A percentile compares a stretch with the other conserved stretches of the same genome.
Conservation (phyloP, 2,329 filamentous ascomycete genomes). For the Talaromyces marneffei region DNA sequence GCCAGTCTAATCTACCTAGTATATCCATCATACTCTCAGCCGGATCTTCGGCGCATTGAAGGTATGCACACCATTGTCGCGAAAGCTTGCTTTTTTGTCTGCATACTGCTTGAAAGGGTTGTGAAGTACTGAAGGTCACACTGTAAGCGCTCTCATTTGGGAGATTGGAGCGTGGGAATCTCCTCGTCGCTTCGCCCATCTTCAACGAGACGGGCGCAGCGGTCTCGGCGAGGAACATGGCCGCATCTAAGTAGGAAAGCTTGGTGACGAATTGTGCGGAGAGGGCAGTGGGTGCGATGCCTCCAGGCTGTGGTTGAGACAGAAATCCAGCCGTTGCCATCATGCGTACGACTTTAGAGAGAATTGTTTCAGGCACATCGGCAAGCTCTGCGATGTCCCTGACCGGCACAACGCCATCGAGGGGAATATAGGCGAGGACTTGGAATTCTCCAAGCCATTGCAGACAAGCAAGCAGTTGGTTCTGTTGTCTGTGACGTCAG, state of each 20-base stretch:
- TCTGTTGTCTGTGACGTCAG: slow-evolving; percentile 8
- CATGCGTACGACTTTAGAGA: slow-evolving; percentile 34
- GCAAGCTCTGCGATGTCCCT: slow-evolving; percentile 41
- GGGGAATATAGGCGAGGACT: slow-evolving; percentile 42
- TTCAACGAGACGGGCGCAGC: slow-evolving; percentile 33
- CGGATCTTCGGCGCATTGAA: neutral
- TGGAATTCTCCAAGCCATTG: slow-evolving; percentile 44
- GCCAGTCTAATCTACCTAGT: neutral
- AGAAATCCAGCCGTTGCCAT: slow-evolving; percentile 33
- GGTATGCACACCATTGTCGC: neutral
- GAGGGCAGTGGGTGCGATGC: slow-evolving; percentile 36
- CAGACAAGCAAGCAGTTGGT: slow-evolving; percentile 35
- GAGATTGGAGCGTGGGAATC: neutral
- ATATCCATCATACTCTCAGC: neutral
- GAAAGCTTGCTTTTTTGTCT: neutral
- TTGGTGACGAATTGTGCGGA: slow-evolving; percentile 36
- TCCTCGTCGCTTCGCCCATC: slow-evolving; percentile 21
- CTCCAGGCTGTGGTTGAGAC: slow-evolving; percentile 25
- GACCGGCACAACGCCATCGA: slow-evolving; percentile 29
- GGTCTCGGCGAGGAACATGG: slow-evolving; percentile 35
- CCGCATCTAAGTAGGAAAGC: slow-evolving; percentile 32
- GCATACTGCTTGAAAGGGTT: neutral
- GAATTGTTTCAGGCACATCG: slow-evolving; percentile 34
- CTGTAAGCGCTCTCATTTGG: neutral
- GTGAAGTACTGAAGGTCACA: neutral